Evolutionary conservation across 805 yeast genomes (phyloP), one percentile per base, ranked within the genome.

Genomic region (Starmera quercuum): DNA sequence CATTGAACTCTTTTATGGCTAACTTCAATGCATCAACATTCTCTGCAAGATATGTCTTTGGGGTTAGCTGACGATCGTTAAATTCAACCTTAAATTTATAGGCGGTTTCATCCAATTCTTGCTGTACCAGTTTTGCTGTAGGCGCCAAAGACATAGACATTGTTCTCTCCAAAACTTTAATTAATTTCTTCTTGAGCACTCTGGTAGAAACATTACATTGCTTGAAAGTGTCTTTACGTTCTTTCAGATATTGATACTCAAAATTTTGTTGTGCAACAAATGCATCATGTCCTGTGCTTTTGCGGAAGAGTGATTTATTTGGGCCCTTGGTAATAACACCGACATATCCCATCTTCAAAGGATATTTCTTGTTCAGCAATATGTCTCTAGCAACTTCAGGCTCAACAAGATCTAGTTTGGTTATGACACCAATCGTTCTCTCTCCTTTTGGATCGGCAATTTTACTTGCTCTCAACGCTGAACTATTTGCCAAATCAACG

Each of bases 21-120:
- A 83, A 66, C 56, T 92, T 92, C 51, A 94, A 68, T 32, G 83
- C 64, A 56, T 92, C 99, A 22, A 92, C 75, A 36, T 92, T 85
- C 51, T 84, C 90, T 16, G 97, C 95, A 46, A 92, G 68, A 53
- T 92, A 92, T 38, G 95, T 85, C 50, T 87, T 92, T 12, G 97
- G 95, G 0, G 99, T 92, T 42, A 92, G 66, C 23, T 82, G 84
- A 34, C 97, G 74, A 58, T 92, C 99, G 53, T 92, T 92, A 59
- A 87, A 92, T 57, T 92, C 97, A 17, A 92, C 99, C 56, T 92
- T 92, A 63, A 86, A 92, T 53, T 81, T 78, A 54, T 92, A 92
- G 2, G 92, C 64, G 0, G 97, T 76, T 49, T 94, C 98, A 54
- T 94, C 99, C 29, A 88, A 69, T 56, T 92, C 98, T 50, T 78